Evolutionary conservation across 768 basidiomycete species (phyloP), one percentile per base, ranked within the genome.

Genomic region (Lentinula raphanica): DNA sequence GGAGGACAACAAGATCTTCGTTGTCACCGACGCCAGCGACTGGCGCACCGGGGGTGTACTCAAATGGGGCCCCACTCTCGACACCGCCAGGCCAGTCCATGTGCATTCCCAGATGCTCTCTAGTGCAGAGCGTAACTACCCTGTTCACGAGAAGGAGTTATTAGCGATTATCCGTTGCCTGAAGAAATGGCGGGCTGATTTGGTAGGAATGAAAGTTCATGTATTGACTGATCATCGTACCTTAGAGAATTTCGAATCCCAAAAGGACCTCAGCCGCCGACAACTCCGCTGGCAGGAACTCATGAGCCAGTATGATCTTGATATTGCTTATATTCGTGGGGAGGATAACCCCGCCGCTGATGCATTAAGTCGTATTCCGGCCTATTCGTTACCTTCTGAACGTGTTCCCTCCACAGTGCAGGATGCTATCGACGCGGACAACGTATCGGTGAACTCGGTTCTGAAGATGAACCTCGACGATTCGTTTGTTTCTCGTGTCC

Each of bases 151-250:
- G 55, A 67, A 69, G 54, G 71, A 74, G 53, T 54, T 74, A 0
- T 55, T 72, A 0, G 69, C 72, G 0, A 72, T 76, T 11, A 63
- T 75, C 0, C 61, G 67, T 2, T 65, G 69, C 0, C 59, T 66
- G 0, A 31, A 61, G 5, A 49, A 62, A n/a, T 71, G 66, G 67
- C 38, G 61, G 0, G 42, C 57, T 1, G 64, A 66, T 29, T 63
- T 0, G 23, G 64, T n/a, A 60, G 64, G 9, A 1, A 50, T 55
- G 21, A 25, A 25, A 1, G 57, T 63, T 69, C 2, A 21, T 0
- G 63, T 75, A 12, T 69, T 50, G 48, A 73, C 72, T 1, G 73
- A 74, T 58, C 75, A 75, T 51, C 58, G 65, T 0, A 70, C 72
- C 0, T 60, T 72, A 1, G 68, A 73, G 48, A 58, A 66, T 21